Conservation (phyloP, 177 flowering plant genomes). For the Vitis hybrid region DNA sequence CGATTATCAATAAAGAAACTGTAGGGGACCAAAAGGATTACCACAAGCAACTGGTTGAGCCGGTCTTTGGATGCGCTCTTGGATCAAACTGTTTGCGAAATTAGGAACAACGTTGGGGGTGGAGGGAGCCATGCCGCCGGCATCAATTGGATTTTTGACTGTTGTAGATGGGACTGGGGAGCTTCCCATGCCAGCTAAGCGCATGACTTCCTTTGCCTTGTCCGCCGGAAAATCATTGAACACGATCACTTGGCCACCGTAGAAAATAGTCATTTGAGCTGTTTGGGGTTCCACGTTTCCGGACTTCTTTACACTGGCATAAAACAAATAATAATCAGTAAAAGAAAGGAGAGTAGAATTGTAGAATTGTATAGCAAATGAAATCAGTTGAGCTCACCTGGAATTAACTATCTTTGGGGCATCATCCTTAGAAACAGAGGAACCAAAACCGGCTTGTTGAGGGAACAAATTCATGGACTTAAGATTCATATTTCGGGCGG, state of each 20-base stretch:
- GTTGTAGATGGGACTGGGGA: constrained; percentile 8
- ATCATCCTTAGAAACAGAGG: constrained; percentile 13
- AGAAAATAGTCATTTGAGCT: constrained; percentile 72
- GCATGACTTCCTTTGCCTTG: constrained; percentile 70
- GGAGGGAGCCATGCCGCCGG: constrained; percentile 8
- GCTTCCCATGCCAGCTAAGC: constrained; percentile 42
- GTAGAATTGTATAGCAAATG: background rate
- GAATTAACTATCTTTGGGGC: constrained; percentile 14
- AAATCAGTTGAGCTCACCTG: constrained; percentile 15
- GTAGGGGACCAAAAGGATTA: constrained; percentile 9
- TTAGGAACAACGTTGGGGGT: constrained; percentile 11
- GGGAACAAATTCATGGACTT: constrained; percentile 48
- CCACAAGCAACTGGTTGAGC: constrained; percentile 33
- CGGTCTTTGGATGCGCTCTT: constrained; percentile 19
- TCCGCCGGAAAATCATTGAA: constrained; percentile 60
- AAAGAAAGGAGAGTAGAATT: background rate
- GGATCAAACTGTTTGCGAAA: constrained; percentile 6
- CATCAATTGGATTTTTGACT: constrained; percentile 12
- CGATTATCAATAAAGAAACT: background rate
- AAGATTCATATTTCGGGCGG: constrained; percentile 7
- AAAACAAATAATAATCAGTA: background rate
- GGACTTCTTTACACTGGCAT: constrained; percentile 14
- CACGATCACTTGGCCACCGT: constrained; percentile 63
- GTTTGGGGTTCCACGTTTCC: constrained; percentile 21
- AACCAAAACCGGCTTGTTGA: constrained; percentile 33